These are phyloP conservation scores for Phytophthora tubulina DNA, from an alignment of 352 stramenopile species.

Conservation along the genomic window DNA sequence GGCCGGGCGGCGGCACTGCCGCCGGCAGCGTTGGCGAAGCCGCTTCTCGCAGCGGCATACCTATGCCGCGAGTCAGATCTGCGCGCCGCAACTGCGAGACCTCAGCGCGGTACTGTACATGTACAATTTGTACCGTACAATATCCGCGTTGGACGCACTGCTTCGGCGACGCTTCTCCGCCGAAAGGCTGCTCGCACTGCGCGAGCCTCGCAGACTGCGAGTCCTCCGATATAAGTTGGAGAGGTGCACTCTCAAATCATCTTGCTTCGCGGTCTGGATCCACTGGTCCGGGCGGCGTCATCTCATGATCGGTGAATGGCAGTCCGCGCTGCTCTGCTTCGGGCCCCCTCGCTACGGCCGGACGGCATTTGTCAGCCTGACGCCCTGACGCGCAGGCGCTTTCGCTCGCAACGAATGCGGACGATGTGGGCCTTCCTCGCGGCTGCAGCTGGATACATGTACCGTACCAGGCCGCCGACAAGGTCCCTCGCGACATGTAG, in stretches of 20 bases:
- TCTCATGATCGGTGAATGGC: slow-evolving; percentile 2
- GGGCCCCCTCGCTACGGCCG: too few relatives aligned
- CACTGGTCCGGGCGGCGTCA: slow-evolving; percentile 8
- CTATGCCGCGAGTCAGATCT: slow-evolving; percentile 22
- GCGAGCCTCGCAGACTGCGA: neutral
- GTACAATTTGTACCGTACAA: neutral
- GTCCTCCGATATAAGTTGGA: neutral
- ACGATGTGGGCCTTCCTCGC: neutral
- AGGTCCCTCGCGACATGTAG: slow-evolving; percentile 40
- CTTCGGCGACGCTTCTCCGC: slow-evolving; percentile 24
- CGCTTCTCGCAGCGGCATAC: too few relatives aligned
- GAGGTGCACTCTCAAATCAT: slow-evolving; percentile 33
- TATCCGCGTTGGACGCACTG: neutral
- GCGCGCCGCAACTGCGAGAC: slow-evolving; percentile 16
- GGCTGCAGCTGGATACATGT: neutral
- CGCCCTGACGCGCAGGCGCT: slow-evolving; percentile 7
- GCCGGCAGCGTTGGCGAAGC: too few relatives aligned
- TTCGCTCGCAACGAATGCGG: too few relatives aligned
- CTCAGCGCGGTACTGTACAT: neutral
- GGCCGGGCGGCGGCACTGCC: neutral
- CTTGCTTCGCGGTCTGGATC: slow-evolving; percentile 10
- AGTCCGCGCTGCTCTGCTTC: neutral
- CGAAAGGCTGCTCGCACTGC: neutral
- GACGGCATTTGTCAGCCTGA: neutral
- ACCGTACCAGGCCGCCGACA: slow-evolving; percentile 3